A percentile compares a stretch with the other conserved stretches of the same genome.
These are phyloP conservation scores for Stenogyne calaminthoides DNA, from an alignment of 305 asterid genomes.

Conservation along the genomic window DNA sequence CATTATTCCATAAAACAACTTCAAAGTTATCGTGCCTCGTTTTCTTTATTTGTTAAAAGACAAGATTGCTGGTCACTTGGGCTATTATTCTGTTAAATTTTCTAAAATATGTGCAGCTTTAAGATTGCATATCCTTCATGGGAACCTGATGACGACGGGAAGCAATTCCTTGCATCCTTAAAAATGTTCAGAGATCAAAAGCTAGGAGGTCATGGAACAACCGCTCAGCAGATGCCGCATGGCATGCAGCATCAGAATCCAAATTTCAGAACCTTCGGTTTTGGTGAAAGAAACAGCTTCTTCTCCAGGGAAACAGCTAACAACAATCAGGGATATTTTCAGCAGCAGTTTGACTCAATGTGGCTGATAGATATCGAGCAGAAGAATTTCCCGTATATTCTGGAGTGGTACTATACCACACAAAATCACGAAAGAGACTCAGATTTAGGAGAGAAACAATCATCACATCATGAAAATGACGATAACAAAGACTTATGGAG, in stretches of 20 bases:
- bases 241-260: slow-evolving; percentile 49
- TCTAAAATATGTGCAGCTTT: slow-evolving; percentile 57
- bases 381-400: slow-evolving; percentile 69
- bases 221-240: slow-evolving; percentile 38
- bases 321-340: slow-evolving; percentile 36
- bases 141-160: slow-evolving; percentile 77
- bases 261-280: slow-evolving; percentile 39
- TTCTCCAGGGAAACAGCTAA: slow-evolving; percentile 45
- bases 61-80: background rate
- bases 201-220: slow-evolving; percentile 45
- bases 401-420: slow-evolving; percentile 85
- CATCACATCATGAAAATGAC: slow-evolving; percentile 33
- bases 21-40: background rate
- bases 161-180: slow-evolving; percentile 64
- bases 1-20: background rate
- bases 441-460: slow-evolving; percentile 30
- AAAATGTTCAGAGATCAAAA: slow-evolving; percentile 72
- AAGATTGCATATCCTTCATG: slow-evolving; percentile 76
- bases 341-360: slow-evolving; percentile 54
- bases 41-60: background rate
- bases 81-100: background rate
- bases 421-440: slow-evolving; percentile 49
- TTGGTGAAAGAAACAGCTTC: slow-evolving; percentile 43
- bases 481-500: slow-evolving; percentile 48
- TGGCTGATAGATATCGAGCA: slow-evolving; percentile 72